phyloP scores from a whole-genome alignment of 1,139 yeast species.

The Blastobotrys petasosporus region DNA sequence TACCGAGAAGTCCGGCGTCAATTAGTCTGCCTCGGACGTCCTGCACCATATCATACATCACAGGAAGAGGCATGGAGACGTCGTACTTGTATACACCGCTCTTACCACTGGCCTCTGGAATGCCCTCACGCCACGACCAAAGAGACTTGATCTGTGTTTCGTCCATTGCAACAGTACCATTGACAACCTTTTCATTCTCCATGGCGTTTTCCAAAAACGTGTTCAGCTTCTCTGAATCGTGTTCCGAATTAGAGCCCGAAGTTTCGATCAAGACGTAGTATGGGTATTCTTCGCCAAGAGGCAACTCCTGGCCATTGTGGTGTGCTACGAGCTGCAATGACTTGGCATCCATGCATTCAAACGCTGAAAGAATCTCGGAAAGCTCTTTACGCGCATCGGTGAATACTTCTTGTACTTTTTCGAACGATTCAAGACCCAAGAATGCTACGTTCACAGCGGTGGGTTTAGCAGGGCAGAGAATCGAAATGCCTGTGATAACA shows the following conservation, averaged over 20 bases:
- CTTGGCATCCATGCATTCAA: conserved; percentile 85
- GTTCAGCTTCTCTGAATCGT: conserved; percentile 50
- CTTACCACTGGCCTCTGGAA: conserved; percentile 81
- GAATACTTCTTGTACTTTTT: conserved; percentile 76
- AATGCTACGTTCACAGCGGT: conserved; percentile 83
- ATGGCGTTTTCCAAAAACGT: conserved; percentile 73
- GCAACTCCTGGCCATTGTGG: conserved; percentile 49
- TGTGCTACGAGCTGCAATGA: conserved; percentile 64
- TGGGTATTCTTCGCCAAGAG: conserved; percentile 72
- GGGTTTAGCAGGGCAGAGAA: conserved; percentile 90
- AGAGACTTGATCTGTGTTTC: conserved; percentile 75
- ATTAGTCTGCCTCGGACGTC: conserved; percentile 57
- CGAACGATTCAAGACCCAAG: conserved; percentile 75
- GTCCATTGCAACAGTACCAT: conserved; percentile 95
- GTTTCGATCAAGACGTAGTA: conserved; percentile 90
- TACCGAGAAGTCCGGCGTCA: conserved; percentile 55
- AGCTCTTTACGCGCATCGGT: conserved; percentile 72
- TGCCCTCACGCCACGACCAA: conserved; percentile 94
- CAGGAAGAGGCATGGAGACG: conserved; percentile 78
- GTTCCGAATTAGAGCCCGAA: conserved; percentile 81
- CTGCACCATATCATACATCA: conserved; percentile 73
- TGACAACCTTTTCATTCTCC: conserved; percentile 77
- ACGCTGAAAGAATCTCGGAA: conserved; percentile 83
- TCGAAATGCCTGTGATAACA: conserved; percentile 81
- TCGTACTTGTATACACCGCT: conserved; percentile 98